phyloP scores from a whole-genome alignment of 73 alveolate genomes.

The Stentor roeselii region DNA sequence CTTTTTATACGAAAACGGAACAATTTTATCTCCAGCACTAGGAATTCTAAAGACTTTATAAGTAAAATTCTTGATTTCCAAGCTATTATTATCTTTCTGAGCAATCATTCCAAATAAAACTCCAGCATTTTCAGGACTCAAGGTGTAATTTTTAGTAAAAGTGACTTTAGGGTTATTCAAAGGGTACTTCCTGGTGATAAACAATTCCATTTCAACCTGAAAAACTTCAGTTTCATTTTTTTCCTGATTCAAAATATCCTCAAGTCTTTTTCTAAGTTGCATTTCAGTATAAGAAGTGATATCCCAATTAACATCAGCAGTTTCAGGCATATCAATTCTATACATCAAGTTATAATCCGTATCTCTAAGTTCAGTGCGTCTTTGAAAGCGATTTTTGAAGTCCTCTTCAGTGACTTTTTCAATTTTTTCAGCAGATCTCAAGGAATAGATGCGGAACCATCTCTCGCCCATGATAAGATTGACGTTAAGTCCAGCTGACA shows the following conservation, averaged over 20 bases:
- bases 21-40: neutral
- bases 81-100: too few relatives aligned
- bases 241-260: too few relatives aligned
- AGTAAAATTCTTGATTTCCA: too few relatives aligned
- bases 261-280: neutral
- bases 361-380: neutral
- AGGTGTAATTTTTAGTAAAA: neutral
- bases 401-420: neutral
- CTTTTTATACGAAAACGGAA: neutral
- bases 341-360: neutral
- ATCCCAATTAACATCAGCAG: neutral
- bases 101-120: neutral
- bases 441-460: neutral
- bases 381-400: neutral
- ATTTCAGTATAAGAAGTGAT: neutral
- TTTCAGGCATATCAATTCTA: neutral
- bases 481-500: constrained; percentile 42
- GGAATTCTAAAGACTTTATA: neutral
- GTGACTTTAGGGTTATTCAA: neutral
- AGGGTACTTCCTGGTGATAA: neutral
- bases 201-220: neutral
- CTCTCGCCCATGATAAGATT: neutral
- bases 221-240: neutral
- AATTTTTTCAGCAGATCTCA: neutral
- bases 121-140: neutral